Conservation (phyloP, 2,329 filamentous ascomycete species). For the Xylaria sp. region DNA sequence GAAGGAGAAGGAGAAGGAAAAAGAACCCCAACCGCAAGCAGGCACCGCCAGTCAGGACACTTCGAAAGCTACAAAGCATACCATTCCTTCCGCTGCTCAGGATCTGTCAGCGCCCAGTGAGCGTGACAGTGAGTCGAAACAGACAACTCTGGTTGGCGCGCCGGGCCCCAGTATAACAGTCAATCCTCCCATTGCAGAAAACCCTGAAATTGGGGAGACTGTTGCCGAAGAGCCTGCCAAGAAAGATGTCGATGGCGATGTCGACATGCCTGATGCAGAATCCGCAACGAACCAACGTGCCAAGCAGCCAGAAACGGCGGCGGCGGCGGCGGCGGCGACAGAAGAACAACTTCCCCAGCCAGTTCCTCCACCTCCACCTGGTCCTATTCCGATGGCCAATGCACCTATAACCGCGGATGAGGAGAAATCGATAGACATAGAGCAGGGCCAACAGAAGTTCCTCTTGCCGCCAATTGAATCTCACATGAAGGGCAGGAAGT, state of each 20-base stretch:
- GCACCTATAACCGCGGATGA: constrained; percentile 42
- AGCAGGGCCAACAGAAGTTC: constrained; percentile 61
- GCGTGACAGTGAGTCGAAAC: constrained; percentile 51
- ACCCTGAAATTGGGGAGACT: constrained; percentile 40
- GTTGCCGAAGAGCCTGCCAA: constrained; percentile 40
- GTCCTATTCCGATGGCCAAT: constrained; percentile 43
- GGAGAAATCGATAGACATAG: constrained; percentile 47
- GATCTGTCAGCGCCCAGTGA: constrained; percentile 49
- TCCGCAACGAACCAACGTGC: constrained; percentile 47
- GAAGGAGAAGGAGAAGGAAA: constrained; percentile 62
- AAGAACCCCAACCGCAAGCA: constrained; percentile 37
- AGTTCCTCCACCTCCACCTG: constrained; percentile 52
- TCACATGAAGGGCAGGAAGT: constrained; percentile 85
- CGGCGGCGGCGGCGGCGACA: constrained; percentile 42
- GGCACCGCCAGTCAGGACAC: constrained; percentile 35
- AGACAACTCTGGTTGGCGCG: constrained; percentile 42
- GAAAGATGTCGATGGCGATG: constrained; percentile 60
- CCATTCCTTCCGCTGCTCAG: constrained; percentile 50
- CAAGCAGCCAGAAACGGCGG: constrained; percentile 44
- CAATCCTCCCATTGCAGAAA: constrained; percentile 41
- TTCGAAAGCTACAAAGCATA: constrained; percentile 47
- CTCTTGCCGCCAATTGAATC: constrained; percentile 81
- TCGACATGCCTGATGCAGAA: constrained; percentile 68
- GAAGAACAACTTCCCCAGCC: constrained; percentile 45
- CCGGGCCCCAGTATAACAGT: constrained; percentile 46